phyloP scores from a whole-genome alignment of 768 basidiomycete genomes.

The Tylopilus sp. region DNA sequence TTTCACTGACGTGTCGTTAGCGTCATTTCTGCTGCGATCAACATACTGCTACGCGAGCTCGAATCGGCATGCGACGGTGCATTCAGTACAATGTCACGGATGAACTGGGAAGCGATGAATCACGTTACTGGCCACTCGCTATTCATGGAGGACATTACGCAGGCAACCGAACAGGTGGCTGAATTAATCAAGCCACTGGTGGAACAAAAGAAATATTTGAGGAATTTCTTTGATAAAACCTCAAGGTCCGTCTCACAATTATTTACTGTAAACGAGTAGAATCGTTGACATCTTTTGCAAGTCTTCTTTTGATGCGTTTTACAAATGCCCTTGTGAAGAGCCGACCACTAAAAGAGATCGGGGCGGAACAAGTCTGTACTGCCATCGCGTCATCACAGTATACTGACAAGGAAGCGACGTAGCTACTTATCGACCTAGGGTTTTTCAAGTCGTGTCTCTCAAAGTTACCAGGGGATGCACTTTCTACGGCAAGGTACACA shows the following conservation, averaged over 20 bases:
- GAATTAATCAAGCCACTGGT: conserved; percentile 76
- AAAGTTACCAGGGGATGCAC: conserved; percentile 74
- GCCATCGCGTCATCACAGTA: background rate
- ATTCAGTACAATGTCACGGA: conserved; percentile 71
- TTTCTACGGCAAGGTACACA: conserved; percentile 52
- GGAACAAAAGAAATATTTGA: conserved; percentile 92
- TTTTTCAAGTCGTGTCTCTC: conserved; percentile 77
- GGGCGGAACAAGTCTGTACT: conserved; percentile 81
- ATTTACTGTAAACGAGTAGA: background rate
- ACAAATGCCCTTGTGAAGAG: conserved; percentile 88
- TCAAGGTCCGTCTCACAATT: conserved; percentile 57
- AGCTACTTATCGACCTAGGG: conserved; percentile 91
- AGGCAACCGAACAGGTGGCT: conserved; percentile 69
- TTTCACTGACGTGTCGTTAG: conserved; percentile 36
- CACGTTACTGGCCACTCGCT: conserved; percentile 86
- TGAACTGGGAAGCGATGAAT: conserved; percentile 72
- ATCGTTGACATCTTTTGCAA: conserved; percentile 28
- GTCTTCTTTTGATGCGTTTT: conserved; percentile 81
- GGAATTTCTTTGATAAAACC: conserved; percentile 92
- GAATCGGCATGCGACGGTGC: conserved; percentile 80
- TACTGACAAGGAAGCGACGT: conserved; percentile 9
- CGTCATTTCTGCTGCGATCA: conserved; percentile 80
- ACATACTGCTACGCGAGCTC: conserved; percentile 76
- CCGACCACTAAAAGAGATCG: conserved; percentile 86
- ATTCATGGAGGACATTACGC: conserved; percentile 76